Conservation (phyloP, 2,329 filamentous ascomycete genomes). For the Cladosporium sp. region DNA sequence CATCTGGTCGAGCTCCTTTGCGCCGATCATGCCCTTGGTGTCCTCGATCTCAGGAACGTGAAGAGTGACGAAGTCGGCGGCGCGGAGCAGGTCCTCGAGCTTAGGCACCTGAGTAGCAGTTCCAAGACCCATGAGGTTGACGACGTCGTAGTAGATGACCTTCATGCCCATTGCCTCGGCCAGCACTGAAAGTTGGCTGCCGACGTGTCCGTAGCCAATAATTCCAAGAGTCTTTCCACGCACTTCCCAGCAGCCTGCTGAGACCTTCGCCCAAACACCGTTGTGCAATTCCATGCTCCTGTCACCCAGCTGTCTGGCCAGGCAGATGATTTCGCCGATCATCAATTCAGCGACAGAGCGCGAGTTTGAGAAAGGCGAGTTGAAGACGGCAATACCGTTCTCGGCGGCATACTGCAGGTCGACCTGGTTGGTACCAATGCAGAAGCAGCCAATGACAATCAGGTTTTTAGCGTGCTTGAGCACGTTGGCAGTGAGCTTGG, state of each 20-base stretch:
- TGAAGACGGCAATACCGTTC: slow-evolving; percentile 94
- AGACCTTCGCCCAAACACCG: slow-evolving; percentile 98
- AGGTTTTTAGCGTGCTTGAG: slow-evolving; percentile 89
- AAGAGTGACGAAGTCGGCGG: slow-evolving; percentile 88
- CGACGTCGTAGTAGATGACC: slow-evolving; percentile 94
- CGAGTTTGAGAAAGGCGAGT: slow-evolving; percentile 97
- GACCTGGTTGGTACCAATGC: slow-evolving; percentile 96
- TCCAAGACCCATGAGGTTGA: slow-evolving; percentile 92
- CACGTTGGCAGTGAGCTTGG: slow-evolving; percentile 83
- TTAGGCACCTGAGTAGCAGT: slow-evolving; percentile 80
- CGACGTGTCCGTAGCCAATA: slow-evolving; percentile 96
- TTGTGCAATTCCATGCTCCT: slow-evolving; percentile 91
- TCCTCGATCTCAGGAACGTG: slow-evolving; percentile 93
- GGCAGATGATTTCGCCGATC: slow-evolving; percentile 86
- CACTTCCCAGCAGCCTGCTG: slow-evolving; percentile 95
- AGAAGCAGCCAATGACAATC: slow-evolving; percentile 96
- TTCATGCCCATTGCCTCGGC: slow-evolving; percentile 98
- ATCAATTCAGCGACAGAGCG: slow-evolving; percentile 95
- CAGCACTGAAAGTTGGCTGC: slow-evolving; percentile 89
- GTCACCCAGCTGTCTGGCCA: slow-evolving; percentile 90
- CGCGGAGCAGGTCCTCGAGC: slow-evolving; percentile 71
- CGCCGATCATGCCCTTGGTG: slow-evolving; percentile 89
- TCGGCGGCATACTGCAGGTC: slow-evolving; percentile 79
- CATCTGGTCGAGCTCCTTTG: slow-evolving; percentile 79
- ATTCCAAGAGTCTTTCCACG: slow-evolving; percentile 96